phyloP scores from a whole-genome alignment of 73 alveolate species.

The Halteria grandinella region DNA sequence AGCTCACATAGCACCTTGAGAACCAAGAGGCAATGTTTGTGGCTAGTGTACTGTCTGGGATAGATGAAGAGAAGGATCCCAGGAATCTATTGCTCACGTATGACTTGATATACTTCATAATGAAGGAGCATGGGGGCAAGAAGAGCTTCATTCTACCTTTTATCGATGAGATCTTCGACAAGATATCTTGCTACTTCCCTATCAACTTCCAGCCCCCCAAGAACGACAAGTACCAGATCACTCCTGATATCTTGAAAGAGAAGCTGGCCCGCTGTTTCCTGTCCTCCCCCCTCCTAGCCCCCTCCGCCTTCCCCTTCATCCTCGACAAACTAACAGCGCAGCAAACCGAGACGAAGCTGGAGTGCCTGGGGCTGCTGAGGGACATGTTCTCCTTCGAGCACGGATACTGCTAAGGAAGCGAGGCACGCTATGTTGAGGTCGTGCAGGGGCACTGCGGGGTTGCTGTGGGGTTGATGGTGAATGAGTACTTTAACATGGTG shows the following conservation, averaged over 20 bases:
- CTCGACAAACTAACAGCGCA: conserved; percentile 53
- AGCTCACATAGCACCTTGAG: neutral
- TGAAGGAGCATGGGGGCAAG: conserved; percentile 9
- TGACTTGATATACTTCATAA: conserved; percentile 42
- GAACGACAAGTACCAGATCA: conserved; percentile 50
- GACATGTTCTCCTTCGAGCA: too few species aligned
- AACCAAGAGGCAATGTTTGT: conserved; percentile 24
- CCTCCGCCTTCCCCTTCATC: conserved; percentile 51
- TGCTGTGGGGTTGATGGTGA: conserved; percentile 14
- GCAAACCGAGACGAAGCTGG: conserved; percentile 28
- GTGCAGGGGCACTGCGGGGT: conserved; percentile 7
- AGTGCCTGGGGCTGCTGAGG: conserved; percentile 15
- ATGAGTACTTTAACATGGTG: conserved; percentile 49
- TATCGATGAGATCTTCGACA: conserved; percentile 55
- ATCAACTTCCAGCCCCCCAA: conserved; percentile 69
- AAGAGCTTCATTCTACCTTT: conserved; percentile 36
- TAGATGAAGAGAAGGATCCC: conserved; percentile 68
- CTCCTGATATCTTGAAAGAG: conserved; percentile 48
- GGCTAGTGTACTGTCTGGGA: conserved; percentile 45
- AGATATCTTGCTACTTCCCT: conserved; percentile 59
- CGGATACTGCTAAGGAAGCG: too few species aligned
- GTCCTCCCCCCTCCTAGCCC: conserved; percentile 31
- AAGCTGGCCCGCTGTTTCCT: conserved; percentile 56
- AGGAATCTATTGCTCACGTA: conserved; percentile 51
- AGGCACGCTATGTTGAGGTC: neutral